Evolutionary conservation across 352 stramenopile species (phyloP).

Genomic region (Phytopythium helicoides): DNA sequence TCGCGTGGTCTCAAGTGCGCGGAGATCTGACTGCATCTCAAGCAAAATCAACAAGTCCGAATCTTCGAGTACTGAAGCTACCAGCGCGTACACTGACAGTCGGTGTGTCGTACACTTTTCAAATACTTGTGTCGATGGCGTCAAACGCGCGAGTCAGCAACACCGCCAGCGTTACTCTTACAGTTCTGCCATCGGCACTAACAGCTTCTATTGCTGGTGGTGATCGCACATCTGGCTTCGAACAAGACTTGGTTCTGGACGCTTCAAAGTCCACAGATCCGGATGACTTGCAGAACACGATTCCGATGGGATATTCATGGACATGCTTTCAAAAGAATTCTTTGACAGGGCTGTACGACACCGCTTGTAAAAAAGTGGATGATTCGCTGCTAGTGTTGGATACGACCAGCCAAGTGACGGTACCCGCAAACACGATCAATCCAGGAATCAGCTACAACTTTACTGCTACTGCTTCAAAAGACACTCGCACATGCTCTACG

Average conservation of each 20-base stretch:
- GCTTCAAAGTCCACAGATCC: conserved; percentile 51
- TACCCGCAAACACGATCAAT: conserved; percentile 42
- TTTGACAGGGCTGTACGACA: conserved; percentile 27
- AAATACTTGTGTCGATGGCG: conserved; percentile 49
- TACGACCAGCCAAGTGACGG: conserved; percentile 23
- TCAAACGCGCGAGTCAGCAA: conserved; percentile 47
- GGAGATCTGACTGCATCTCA: conserved; percentile 35
- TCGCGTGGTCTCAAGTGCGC: conserved; percentile 46
- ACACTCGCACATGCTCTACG: conserved; percentile 25
- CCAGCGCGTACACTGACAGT: conserved; percentile 46
- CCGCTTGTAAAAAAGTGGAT: conserved; percentile 17
- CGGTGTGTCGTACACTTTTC: conserved; percentile 55
- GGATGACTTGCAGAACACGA: conserved; percentile 31
- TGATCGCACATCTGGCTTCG: conserved; percentile 47
- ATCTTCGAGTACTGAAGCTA: conserved; percentile 51
- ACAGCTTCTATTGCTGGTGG: conserved; percentile 34
- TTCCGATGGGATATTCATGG: conserved; percentile 44
- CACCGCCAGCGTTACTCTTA: conserved; percentile 41
- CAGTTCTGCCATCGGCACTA: conserved; percentile 37
- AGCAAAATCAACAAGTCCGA: conserved; percentile 50
- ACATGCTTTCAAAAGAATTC: conserved; percentile 26
- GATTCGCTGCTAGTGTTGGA: conserved; percentile 17
- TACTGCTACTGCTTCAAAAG: conserved; percentile 36
- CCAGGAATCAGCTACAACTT: conserved; percentile 59
- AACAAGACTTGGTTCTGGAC: conserved; percentile 49